These are phyloP conservation scores for Trapa incisa DNA, from an alignment of 345 rosid genomes.

Conservation along the genomic window DNA sequence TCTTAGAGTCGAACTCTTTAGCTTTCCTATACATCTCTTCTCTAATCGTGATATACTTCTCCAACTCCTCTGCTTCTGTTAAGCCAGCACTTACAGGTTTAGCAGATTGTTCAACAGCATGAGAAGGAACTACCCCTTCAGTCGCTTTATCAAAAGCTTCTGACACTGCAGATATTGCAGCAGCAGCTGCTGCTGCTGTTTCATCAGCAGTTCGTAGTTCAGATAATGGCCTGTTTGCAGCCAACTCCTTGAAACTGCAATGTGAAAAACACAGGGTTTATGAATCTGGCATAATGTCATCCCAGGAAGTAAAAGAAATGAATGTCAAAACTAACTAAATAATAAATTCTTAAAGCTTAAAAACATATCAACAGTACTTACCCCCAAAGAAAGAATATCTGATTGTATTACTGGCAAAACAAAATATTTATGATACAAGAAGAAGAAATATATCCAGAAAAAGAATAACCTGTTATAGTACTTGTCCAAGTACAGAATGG, in stretches of 20 bases:
- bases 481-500: constrained; percentile 74
- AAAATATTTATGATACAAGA: background rate
- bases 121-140: constrained; percentile 48
- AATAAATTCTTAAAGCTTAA: background rate
- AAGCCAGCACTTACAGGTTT: constrained; percentile 55
- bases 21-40: constrained; percentile 88
- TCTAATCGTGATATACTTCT: constrained; percentile 70
- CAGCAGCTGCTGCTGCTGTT: constrained; percentile 16
- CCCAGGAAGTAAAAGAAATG: background rate
- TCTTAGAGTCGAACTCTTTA: constrained; percentile 89
- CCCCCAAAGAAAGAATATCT: background rate
- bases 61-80: constrained; percentile 82
- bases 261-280: constrained; percentile 7
- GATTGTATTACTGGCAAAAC: background rate
- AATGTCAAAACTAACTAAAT: background rate
- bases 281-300: background rate
- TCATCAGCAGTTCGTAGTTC: constrained; percentile 74
- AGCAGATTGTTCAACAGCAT: constrained; percentile 41
- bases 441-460: background rate
- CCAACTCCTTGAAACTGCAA: constrained; percentile 73
- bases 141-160: constrained; percentile 33
- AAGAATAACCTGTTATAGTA: constrained; percentile 48
- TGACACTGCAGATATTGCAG: constrained; percentile 20
- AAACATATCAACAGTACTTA: background rate
- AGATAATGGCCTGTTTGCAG: constrained; percentile 62